Conservation (phyloP, 805 yeast genomes). For the Candida golubevii region DNA sequence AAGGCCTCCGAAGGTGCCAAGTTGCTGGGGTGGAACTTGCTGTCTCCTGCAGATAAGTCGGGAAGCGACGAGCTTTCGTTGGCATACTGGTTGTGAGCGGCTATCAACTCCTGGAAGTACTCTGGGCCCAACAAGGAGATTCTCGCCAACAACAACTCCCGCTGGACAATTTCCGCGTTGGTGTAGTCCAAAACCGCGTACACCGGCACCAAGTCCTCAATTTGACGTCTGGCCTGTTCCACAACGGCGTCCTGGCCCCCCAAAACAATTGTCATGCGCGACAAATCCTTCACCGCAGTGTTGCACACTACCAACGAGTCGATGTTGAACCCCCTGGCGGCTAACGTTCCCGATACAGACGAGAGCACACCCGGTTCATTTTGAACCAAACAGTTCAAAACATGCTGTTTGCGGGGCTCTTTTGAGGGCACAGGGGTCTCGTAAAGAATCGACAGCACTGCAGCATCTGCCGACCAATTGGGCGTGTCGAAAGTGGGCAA, state of each 20-base stretch:
- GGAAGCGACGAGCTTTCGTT: constrained; percentile 39
- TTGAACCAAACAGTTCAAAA: constrained; percentile 93
- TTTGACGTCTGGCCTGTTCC: constrained; percentile 97
- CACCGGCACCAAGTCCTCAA: constrained; percentile 96
- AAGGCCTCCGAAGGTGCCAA: constrained; percentile 87
- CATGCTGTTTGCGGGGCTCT: constrained; percentile 75
- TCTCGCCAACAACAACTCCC: constrained; percentile 89
- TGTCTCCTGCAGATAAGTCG: constrained; percentile 41
- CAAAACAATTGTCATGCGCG: constrained; percentile 94
- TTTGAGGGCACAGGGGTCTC: constrained; percentile 73
- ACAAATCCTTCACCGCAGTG: constrained; percentile 91
- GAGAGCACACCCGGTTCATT: constrained; percentile 98
- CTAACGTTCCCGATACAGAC: constrained; percentile 88
- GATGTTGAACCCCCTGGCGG: constrained; percentile 97
- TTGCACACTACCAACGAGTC: constrained; percentile 95
- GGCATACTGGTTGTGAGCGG: constrained; percentile 63
- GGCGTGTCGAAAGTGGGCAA: constrained; percentile 93
- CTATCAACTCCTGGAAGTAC: constrained; percentile 90
- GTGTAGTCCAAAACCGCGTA: constrained; percentile 96
- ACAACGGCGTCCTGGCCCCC: constrained; percentile 94
- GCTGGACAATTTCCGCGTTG: constrained; percentile 79
- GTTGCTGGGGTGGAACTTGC: constrained; percentile 80
- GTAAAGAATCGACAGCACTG: constrained; percentile 90
- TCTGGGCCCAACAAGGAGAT: constrained; percentile 96
- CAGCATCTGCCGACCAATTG: constrained; percentile 92